Percentiles rank a stretch among this genome's conserved stretches.
These are phyloP conservation scores for Metschnikowia cerradonensis DNA, from an alignment of 805 yeast genomes.

Conservation along the genomic window DNA sequence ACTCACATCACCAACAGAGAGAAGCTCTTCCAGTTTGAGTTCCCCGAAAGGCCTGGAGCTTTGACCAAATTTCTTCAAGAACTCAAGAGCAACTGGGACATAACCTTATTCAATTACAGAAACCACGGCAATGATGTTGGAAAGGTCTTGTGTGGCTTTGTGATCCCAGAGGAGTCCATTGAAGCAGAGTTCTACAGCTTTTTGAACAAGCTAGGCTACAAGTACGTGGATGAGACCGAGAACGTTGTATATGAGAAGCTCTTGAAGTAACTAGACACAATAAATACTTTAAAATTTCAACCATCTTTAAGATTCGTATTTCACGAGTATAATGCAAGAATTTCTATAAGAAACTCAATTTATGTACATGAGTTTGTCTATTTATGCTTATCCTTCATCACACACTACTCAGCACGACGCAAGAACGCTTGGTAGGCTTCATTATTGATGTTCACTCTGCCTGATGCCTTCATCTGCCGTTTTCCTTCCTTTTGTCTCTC, in stretches of 20 bases:
- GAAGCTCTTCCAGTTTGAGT: constrained; percentile 77
- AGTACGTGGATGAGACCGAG: constrained; percentile 74
- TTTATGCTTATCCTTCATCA: background rate
- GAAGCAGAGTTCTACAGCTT: constrained; percentile 62
- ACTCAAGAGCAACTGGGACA: constrained; percentile 79
- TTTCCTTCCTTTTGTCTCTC: constrained; percentile 93
- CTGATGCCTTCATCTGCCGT: constrained; percentile 73
- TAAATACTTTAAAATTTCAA: background rate
- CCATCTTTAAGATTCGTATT: background rate
- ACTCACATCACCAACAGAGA: constrained; percentile 56
- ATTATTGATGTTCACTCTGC: constrained; percentile 71
- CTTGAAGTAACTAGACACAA: constrained; percentile 29
- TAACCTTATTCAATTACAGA: constrained; percentile 93
- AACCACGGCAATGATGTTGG: constrained; percentile 96
- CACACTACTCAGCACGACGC: constrained; percentile 26
- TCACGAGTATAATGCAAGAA: background rate
- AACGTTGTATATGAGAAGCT: constrained; percentile 84
- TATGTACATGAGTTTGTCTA: constrained; percentile 4
- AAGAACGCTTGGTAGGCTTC: constrained; percentile 90
- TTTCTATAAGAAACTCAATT: background rate
- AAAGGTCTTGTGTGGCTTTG: constrained; percentile 84
- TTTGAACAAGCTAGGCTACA: constrained; percentile 69
- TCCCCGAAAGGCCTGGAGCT: constrained; percentile 98
- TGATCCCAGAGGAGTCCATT: constrained; percentile 67
- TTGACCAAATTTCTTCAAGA: constrained; percentile 71